Base-by-base conservation (phyloP, 2,329 filamentous ascomycete species). In the Fusarium vanettenii region DNA sequence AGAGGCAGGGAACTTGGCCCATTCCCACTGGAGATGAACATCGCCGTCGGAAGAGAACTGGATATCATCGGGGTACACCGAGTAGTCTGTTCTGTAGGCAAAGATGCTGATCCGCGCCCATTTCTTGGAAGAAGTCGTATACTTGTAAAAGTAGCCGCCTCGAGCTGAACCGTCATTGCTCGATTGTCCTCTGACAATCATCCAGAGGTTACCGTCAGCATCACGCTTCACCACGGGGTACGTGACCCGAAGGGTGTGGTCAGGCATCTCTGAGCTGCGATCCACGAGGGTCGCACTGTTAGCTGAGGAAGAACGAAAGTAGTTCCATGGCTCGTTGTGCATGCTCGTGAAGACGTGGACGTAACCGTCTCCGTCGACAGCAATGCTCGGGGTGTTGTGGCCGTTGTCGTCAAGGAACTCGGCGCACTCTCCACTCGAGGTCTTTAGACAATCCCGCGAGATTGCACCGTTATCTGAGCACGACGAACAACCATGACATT, bases 261-360 rank as follows among this genome's bases (percentile, higher is more conserved):
- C 78, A 0, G 78, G 73, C 78, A 79, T 75, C 2, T 76, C 70
- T 4, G 63, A 60, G 48, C 74, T 78, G 8, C 27, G 60, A 22
- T 77, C 69, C 31, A 77, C 64, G 8, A 79, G 60, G 10, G 66
- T 78, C 33, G 73, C 66, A 43, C 73, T 78, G 27, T 77, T 76
- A 3, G 78, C 63, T 9, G 70, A 64, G 4, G 55, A 33, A 0
- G 78, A 79, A 13, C 78, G 72, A 41, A 74, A 79, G 64, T 79
- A 79, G 33, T 73, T 75, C 78, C 78, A 79, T 1, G 59, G 56
- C 25, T 79, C 75, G 6, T 79, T 78, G 65, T 79, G 78, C 78
- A 79, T 79, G 69, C 78, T 78, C 2, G 78, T 79, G 37, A 79
- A 79, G 27, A 79, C 72, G 41, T 79, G 78, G 2, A 79, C 78